These are phyloP conservation scores for Fusarium falciforme DNA, from an alignment of 2,329 filamentous ascomycete species.

Conservation along the genomic window DNA sequence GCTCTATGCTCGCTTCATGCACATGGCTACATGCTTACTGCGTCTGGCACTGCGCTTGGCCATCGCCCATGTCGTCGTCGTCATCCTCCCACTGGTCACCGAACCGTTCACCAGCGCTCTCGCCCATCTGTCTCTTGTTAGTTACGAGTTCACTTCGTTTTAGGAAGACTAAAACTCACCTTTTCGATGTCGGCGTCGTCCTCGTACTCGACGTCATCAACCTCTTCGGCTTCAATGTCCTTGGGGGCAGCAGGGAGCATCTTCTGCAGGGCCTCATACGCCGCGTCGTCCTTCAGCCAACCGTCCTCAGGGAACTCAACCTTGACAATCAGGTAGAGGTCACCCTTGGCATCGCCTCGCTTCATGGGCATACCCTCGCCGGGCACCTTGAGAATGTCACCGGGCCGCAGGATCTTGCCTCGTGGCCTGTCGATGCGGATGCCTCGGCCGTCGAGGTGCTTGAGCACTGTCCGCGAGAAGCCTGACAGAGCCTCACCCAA, in stretches of 20 bases:
- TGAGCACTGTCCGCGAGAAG: conserved; percentile 90
- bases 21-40: conserved; percentile 63
- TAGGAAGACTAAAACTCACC: conserved; percentile 55
- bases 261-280: conserved; percentile 77
- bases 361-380: conserved; percentile 97
- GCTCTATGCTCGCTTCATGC: conserved; percentile 15
- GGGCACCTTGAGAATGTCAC: conserved; percentile 84
- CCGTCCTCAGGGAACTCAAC: conserved; percentile 89
- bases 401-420: conserved; percentile 85
- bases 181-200: conserved; percentile 86
- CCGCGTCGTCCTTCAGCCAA: conserved; percentile 80
- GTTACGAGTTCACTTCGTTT: background rate
- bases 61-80: conserved; percentile 76
- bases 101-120: conserved; percentile 74
- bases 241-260: conserved; percentile 75
- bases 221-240: conserved; percentile 75
- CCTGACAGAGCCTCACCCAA: conserved; percentile 87
- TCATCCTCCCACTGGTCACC: conserved; percentile 74
- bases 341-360: conserved; percentile 83
- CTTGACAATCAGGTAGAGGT: conserved; percentile 87
- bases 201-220: conserved; percentile 91
- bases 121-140: conserved; percentile 69
- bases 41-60: conserved; percentile 76
- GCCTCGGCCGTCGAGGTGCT: conserved; percentile 92
- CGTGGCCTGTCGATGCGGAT: conserved; percentile 83